Conservation (phyloP, 169 alveolate species). For the Eimeria brunetti region DNA sequence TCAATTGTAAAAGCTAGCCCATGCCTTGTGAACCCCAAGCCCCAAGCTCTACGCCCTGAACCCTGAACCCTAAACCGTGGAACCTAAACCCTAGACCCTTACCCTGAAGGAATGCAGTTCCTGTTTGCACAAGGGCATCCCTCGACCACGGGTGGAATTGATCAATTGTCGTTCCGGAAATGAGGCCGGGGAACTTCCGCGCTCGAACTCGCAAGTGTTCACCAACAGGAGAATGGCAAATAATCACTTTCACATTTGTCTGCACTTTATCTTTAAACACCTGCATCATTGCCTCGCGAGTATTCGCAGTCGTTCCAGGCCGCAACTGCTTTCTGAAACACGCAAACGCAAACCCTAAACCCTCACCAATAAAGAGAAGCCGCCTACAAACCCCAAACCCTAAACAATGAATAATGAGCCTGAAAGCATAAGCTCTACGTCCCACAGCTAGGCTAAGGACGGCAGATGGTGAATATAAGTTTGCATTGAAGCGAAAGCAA, state of each 20-base stretch:
- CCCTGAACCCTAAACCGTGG: background rate
- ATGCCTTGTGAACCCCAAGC: background rate
- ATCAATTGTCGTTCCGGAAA: constrained; percentile 95
- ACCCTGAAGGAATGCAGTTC: constrained; percentile 92
- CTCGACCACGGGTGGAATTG: constrained; percentile 99
- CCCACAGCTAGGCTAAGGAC: too few species aligned
- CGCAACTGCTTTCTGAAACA: constrained; percentile 89
- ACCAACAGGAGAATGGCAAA: constrained; percentile 98
- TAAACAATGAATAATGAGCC: too few species aligned
- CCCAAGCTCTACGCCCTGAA: background rate
- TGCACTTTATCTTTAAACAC: constrained; percentile 89
- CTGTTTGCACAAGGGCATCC: constrained; percentile 96
- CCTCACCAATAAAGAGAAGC: too few species aligned
- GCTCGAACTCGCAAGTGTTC: constrained; percentile 95
- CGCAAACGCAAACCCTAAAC: background rate
- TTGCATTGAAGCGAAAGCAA: background rate
- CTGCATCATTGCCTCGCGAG: constrained; percentile 92
- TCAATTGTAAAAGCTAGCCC: too few species aligned
- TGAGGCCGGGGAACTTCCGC: constrained; percentile 97
- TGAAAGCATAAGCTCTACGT: too few species aligned
- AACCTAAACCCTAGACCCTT: constrained; percentile 32
- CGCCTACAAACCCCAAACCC: too few species aligned
- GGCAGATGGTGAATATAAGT: background rate
- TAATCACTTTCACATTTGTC: constrained; percentile 92
- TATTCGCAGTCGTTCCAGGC: constrained; percentile 91